Base-by-base conservation (phyloP, 371 early-diverging fungal species). In the Mortierella sp. region DNA sequence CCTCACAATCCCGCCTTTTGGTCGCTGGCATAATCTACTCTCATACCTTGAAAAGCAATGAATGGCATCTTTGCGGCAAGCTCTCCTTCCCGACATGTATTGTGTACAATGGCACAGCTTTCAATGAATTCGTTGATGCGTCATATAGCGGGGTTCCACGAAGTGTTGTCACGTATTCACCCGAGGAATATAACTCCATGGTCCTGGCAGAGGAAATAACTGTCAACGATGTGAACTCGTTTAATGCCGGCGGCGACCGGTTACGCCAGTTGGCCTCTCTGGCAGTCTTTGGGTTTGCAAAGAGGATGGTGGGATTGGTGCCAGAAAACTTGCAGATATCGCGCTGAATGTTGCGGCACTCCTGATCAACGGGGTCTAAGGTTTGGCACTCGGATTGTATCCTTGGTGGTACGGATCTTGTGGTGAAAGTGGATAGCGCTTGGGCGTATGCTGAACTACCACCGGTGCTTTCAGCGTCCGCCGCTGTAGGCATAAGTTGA, bases 181-280 rank as follows among this genome's bases (percentile, higher is more conserved):
- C 67, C 13, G 50, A 43, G 6, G 42, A 45, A 34, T 76, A 76
- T 18, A 69, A 19, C 28, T 76, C 78, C 24, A 62, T 31, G 18
- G 78, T 76, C 42, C 78, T 61, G 9, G 67, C 58, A n/a, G 63
- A 65, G 10, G 70, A 70, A 9, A 70, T 26, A 50, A 76, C 54
- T 14, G 57, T 50, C 24, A 73, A 26, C 49, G 24, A 38, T 49
- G 57, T 0, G 27, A 31, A 42, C 54, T 39, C 42, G n/a, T 27
- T 42, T 8, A 14, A 54, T 43, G 14, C 45, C 3, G 19, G 45
- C 16, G 14, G 16, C 10, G 34, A 34, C 10, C 34, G 34, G 54
- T 19, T 38, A 19, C 19, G 18, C 26, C 18, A n/a, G 27, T 18
- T 19, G 19, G 30, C 10, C 14, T 26, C 31, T 0, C 21, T 28